Percentiles rank a stretch among this genome's conserved stretches.
Evolutionary conservation across 225 moss, liverwort and hornwort genomes (phyloP).

Genomic region (Marchantia polymorpha): DNA sequence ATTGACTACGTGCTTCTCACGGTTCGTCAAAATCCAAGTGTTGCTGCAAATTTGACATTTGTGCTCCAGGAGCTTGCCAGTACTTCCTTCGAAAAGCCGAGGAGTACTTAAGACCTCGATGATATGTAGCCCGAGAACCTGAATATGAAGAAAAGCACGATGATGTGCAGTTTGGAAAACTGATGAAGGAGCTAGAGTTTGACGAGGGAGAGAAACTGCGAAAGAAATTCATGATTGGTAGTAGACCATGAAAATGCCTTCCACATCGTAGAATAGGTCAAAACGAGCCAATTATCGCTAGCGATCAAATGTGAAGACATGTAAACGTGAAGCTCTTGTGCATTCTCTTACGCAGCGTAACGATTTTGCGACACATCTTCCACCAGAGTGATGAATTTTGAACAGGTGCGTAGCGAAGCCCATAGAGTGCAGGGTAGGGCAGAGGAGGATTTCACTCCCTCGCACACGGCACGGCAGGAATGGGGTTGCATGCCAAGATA

Average conservation of each 20-base stretch:
- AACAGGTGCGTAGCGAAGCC: no score
- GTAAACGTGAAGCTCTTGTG: background rate
- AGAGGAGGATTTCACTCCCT: no score
- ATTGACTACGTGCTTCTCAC: constrained; percentile 46
- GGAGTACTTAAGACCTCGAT: background rate
- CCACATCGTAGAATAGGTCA: background rate
- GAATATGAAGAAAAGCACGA: constrained; percentile 3
- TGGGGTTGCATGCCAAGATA: no score
- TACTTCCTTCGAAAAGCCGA: constrained; percentile 11
- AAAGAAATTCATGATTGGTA: background rate
- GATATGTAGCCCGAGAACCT: background rate
- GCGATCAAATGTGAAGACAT: background rate
- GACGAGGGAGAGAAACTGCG: constrained; percentile 9
- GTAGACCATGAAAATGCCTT: background rate
- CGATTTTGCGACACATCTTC: background rate
- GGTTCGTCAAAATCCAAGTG: constrained; percentile 38
- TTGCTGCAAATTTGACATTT: constrained; percentile 31
- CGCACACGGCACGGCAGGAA: no score
- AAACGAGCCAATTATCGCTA: background rate
- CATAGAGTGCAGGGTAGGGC: no score
- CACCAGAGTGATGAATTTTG: no score
- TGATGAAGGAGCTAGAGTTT: background rate
- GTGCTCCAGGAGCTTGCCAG: constrained; percentile 27
- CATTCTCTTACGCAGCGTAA: background rate
- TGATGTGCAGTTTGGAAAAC: background rate